A percentile compares a stretch with the other conserved stretches of the same genome.
Conservation (phyloP, 352 stramenopile genomes). For the Thraustochytrium striatum region DNA sequence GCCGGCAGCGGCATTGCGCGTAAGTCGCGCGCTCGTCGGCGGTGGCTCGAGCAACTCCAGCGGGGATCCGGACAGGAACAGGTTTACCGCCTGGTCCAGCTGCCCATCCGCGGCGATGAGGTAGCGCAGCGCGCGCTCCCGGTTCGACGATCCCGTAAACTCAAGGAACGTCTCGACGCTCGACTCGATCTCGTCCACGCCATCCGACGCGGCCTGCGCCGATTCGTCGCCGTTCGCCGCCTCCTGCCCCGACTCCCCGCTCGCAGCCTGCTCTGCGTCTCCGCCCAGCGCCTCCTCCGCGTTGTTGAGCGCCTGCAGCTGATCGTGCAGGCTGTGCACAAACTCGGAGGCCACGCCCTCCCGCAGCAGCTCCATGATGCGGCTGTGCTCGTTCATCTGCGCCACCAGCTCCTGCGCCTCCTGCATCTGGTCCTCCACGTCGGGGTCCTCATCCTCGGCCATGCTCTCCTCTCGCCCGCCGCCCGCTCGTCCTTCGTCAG, state of each 20-base stretch:
- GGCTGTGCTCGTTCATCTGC: neutral
- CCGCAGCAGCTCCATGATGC: neutral
- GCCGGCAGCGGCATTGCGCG: too few species aligned
- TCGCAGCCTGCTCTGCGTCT: neutral
- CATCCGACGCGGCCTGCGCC: neutral
- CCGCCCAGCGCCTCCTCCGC: neutral
- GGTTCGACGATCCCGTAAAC: slow-evolving; percentile 37
- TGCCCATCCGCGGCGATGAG: slow-evolving; percentile 6
- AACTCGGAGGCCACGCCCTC: neutral
- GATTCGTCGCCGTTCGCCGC: neutral
- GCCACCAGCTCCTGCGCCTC: neutral
- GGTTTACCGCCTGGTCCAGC: slow-evolving; percentile 46
- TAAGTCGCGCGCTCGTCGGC: neutral
- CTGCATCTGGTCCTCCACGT: neutral
- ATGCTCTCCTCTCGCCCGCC: neutral
- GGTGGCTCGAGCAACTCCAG: slow-evolving; percentile 35
- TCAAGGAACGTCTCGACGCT: slow-evolving; percentile 42
- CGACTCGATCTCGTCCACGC: slow-evolving; percentile 10
- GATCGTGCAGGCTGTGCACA: slow-evolving; percentile 20
- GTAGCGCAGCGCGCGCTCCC: slow-evolving; percentile 13
- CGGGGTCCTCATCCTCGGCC: neutral
- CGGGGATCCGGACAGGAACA: slow-evolving; percentile 39
- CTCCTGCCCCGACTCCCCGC: neutral
- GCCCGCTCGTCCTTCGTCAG: neutral
- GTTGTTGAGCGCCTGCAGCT: slow-evolving; percentile 28